Evolutionary conservation across 1,284 basidiomycete genomes (phyloP).

Genomic region (Moesziomyces parantarcticus): DNA sequence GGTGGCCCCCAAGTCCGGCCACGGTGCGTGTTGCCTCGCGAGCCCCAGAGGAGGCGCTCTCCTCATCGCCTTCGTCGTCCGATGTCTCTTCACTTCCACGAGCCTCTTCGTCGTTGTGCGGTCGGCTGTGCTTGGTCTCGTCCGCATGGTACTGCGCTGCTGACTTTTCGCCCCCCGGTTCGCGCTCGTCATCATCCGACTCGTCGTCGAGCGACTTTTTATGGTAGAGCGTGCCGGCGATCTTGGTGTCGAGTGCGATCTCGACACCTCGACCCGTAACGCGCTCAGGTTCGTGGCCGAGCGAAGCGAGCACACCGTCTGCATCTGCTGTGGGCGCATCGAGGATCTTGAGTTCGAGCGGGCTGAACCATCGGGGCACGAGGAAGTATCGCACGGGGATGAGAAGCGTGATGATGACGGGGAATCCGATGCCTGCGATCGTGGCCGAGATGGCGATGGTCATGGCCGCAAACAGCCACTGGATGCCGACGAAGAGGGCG

Average conservation of each 20-base stretch:
- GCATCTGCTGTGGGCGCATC: conserved; percentile 83
- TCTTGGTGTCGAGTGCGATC: conserved; percentile 56
- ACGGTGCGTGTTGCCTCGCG: conserved; percentile 19
- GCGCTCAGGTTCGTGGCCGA: conserved; percentile 59
- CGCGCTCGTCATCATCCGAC: conserved; percentile 25
- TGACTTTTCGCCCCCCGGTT: conserved; percentile 14
- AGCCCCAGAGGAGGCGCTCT: neutral
- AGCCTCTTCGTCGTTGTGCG: conserved; percentile 23
- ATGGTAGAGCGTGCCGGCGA: conserved; percentile 50
- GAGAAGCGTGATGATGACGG: conserved; percentile 85
- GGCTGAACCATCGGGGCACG: conserved; percentile 82
- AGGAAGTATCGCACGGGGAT: conserved; percentile 82
- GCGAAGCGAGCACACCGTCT: conserved; percentile 58
- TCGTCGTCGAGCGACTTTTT: conserved; percentile 37
- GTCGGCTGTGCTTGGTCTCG: conserved; percentile 11
- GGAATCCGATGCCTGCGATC: conserved; percentile 82
- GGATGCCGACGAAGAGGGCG: conserved; percentile 80
- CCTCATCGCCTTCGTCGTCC: neutral
- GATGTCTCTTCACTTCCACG: neutral
- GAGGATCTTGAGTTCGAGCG: conserved; percentile 82
- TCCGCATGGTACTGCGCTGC: conserved; percentile 21
- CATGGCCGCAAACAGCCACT: conserved; percentile 86
- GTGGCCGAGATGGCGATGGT: conserved; percentile 94
- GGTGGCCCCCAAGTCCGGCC: conserved; percentile 15
- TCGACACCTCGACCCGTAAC: conserved; percentile 56